Evolutionary conservation across 164 flowering plant species (phyloP), one percentile per base, ranked within the genome.

Genomic region (Nymphaea colorata): DNA sequence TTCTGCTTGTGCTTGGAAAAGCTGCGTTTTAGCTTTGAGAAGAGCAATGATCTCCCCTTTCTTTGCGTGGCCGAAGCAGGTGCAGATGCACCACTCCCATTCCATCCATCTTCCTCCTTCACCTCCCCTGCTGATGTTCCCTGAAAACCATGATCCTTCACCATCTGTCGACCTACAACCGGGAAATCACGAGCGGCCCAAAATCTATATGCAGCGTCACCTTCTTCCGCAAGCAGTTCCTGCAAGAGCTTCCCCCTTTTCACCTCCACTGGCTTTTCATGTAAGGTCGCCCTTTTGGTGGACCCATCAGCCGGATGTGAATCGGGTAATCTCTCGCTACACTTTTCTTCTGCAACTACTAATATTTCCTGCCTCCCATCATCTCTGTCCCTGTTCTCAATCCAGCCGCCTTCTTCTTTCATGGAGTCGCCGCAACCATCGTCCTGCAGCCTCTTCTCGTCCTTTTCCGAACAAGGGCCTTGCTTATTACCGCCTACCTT

Each of bases 201-300:
- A 65, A 95, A 87, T 78, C 92, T 97, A 59, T 92, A 80, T 12
- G 96, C 99, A 18, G 43, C 73, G 2, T 82, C 76, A 3, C 84
- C 88, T 41, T 79, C 94, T 76, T 92, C 99, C 0, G 93, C 91
- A 2, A 95, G 84, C 78, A 80, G 85, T 68, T 95, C 97, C 94
- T 92, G 87, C 11, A 95, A 82, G 65, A 85, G 76, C 80, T 85
- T 85, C 75, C 90, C 68, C 63, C 75, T 80, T 68, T 77, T 81
- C 53, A 63, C 66, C 57, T 71, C 86, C 41, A 64, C 72, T 67
- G 59, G 55, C 44, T 75, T 74, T 59, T 83, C 95, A 43, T 81
- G 76, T 73, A 89, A 87, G 0, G 88, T 85, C 68, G 90, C 97
- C 69, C 76, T 83, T 78, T 87, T 92, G n/a, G 62, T 85, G 5